A percentile compares a stretch with the other conserved stretches of the same genome.
Evolutionary conservation across 768 basidiomycete genomes (phyloP).

Genomic region (Pleurotus tuber-regium): DNA sequence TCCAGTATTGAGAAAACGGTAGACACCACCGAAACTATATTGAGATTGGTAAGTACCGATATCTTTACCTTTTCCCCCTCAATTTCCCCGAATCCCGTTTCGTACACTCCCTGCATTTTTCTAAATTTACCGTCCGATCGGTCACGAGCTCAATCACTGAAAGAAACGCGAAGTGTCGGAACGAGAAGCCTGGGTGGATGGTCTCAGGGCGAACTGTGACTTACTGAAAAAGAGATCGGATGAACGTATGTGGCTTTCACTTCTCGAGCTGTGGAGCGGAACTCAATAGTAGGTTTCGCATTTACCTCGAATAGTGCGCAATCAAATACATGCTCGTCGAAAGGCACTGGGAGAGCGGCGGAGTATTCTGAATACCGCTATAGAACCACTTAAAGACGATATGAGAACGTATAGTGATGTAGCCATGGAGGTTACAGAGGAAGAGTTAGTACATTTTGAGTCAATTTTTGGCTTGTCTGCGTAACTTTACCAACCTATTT

Average conservation of each 20-base stretch:
- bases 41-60: constrained; percentile 41
- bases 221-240: constrained; percentile 41
- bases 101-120: constrained; percentile 3
- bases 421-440: constrained; percentile 33
- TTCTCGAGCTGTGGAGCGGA: not conserved
- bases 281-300: constrained; percentile 2
- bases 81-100: not conserved
- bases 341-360: constrained; percentile 35
- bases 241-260: constrained; percentile 39
- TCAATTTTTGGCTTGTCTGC: constrained; percentile 8
- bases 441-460: constrained; percentile 35
- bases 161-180: constrained; percentile 73
- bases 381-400: constrained; percentile 34
- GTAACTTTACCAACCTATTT: constrained; percentile 1
- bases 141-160: constrained; percentile 23
- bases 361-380: constrained; percentile 42
- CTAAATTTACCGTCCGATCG: constrained; percentile 10
- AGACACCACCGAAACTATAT: constrained; percentile 32
- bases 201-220: constrained; percentile 41
- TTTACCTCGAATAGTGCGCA: constrained; percentile 23
- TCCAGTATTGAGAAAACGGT: constrained; percentile 46
- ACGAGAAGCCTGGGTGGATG: constrained; percentile 52
- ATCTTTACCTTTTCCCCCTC: constrained; percentile 8
- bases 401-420: constrained; percentile 19
- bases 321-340: constrained; percentile 26